Evolutionary conservation across 2,329 filamentous ascomycete genomes (phyloP).

Genomic region (Xylariaceae sp.): DNA sequence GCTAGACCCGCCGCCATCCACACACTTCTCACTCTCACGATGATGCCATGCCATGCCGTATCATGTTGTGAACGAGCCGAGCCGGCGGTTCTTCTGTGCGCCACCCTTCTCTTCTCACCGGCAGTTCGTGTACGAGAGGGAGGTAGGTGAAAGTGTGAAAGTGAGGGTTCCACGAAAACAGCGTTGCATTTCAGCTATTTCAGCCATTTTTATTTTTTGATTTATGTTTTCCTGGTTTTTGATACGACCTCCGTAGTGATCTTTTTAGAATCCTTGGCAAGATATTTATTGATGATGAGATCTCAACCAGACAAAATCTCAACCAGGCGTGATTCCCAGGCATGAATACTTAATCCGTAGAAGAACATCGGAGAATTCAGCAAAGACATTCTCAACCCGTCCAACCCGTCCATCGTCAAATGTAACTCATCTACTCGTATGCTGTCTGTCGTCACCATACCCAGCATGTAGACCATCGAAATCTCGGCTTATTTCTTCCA

Average conservation of each 20-base stretch:
- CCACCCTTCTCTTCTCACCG: background rate
- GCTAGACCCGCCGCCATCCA: background rate
- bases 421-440: too few species aligned
- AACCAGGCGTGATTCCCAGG: too few species aligned
- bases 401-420: too few species aligned
- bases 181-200: background rate
- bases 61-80: background rate
- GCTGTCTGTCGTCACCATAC: too few species aligned
- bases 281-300: too few species aligned
- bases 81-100: background rate
- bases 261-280: background rate
- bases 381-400: background rate
- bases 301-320: too few species aligned
- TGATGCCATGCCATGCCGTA: background rate
- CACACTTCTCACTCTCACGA: background rate
- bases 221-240: background rate
- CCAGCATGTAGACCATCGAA: too few species aligned
- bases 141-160: too few species aligned
- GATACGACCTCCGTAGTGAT: constrained; percentile 10
- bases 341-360: background rate
- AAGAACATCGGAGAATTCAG: background rate
- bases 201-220: background rate
- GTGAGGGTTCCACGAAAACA: background rate
- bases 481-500: background rate
- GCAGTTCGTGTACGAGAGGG: background rate